These are phyloP conservation scores for Hsuehochloa calcarea DNA, from an alignment of 176 grass and related monocot species.

Conservation along the genomic window DNA sequence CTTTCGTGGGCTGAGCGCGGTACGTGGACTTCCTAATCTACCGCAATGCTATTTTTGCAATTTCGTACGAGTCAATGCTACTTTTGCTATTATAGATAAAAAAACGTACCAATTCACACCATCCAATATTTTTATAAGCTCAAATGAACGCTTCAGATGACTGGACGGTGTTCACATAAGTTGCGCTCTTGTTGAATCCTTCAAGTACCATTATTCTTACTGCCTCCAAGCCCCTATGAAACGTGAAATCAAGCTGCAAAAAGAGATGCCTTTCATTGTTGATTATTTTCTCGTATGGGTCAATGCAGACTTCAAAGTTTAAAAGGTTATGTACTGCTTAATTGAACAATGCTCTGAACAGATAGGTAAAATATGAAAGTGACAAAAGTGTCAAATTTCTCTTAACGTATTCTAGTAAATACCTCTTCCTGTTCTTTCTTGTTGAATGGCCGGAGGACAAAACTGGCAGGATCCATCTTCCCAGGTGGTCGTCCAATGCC, in stretches of 20 bases:
- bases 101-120: no score
- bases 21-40: no score
- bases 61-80: no score
- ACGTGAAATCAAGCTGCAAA: conserved; percentile 76
- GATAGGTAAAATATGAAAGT: neutral
- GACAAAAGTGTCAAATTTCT: neutral
- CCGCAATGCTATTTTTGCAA: no score
- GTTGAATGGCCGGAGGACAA: conserved; percentile 79
- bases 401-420: conserved; percentile 2
- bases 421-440: conserved; percentile 89
- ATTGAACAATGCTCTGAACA: neutral
- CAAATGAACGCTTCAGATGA: conserved; percentile 26
- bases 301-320: neutral
- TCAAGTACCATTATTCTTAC: conserved; percentile 62
- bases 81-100: no score
- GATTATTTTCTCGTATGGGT: neutral
- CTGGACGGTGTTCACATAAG: conserved; percentile 57
- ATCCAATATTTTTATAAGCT: neutral
- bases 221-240: conserved; percentile 77
- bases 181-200: conserved; percentile 83
- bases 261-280: neutral
- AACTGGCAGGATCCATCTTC: conserved; percentile 95
- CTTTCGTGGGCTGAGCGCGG: no score
- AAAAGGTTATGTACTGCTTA: neutral
- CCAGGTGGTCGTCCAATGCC: conserved; percentile 91